Conservation (phyloP, 106 monocot species). For the Dioscorea alata region DNA sequence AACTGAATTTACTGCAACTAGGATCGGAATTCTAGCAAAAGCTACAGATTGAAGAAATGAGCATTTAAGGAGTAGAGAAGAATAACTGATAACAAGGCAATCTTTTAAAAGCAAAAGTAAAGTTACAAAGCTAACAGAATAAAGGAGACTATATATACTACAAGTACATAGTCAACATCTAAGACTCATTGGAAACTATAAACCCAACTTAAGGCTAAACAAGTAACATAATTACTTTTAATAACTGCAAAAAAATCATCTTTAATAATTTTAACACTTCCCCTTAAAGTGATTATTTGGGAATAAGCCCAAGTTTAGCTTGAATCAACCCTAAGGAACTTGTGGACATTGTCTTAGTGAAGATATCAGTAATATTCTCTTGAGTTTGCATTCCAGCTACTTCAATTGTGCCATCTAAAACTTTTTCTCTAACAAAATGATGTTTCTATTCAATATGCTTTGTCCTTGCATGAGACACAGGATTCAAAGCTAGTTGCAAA, state of each 20-base stretch:
- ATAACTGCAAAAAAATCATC: background rate
- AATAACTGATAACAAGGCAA: no score
- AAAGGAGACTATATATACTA: no score
- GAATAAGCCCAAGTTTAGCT: background rate
- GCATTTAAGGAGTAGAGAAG: no score
- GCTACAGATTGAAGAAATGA: no score
- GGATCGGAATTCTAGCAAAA: no score
- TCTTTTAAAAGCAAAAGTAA: no score
- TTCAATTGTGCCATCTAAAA: background rate
- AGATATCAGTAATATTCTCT: background rate
- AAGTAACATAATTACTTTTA: no score
- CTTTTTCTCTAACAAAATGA: background rate
- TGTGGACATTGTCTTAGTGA: background rate
- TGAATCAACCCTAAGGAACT: background rate
- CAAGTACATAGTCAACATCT: no score
- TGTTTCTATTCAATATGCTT: constrained; percentile 3
- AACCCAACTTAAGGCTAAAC: no score
- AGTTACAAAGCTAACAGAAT: no score
- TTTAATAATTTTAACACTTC: background rate
- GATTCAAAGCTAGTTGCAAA: background rate
- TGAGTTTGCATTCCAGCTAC: background rate
- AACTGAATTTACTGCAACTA: no score
- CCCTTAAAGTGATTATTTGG: background rate
- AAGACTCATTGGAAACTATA: no score
- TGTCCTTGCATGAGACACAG: background rate